Percentiles rank a stretch among this genome's conserved stretches.
Evolutionary conservation across 2,329 filamentous ascomycete genomes (phyloP).

Genomic region (Grosmannia clavigera): DNA sequence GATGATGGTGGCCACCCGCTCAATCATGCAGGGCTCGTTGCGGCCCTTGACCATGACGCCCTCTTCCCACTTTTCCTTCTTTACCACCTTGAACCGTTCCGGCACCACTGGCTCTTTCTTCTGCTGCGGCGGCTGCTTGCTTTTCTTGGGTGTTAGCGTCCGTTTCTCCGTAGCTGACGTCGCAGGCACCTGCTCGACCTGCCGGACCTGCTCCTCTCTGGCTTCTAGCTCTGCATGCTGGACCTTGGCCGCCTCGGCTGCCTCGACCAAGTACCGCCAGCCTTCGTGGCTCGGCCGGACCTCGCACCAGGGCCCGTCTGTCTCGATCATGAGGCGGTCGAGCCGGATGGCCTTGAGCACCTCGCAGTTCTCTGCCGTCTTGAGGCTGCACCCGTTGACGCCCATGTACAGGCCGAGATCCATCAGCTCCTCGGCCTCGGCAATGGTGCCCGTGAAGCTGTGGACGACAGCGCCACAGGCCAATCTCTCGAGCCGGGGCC

Average conservation of each 20-base stretch:
- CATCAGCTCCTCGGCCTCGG: slow-evolving; percentile 73
- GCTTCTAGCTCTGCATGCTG: background rate
- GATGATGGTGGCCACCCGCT: slow-evolving; percentile 76
- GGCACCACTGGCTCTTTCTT: slow-evolving; percentile 48
- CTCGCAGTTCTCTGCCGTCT: slow-evolving; percentile 79
- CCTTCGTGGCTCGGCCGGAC: slow-evolving; percentile 82
- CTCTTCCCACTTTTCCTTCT: slow-evolving; percentile 89
- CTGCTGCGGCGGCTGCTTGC: background rate
- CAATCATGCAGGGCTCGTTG: slow-evolving; percentile 84
- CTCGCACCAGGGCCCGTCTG: slow-evolving; percentile 96
- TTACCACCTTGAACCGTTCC: slow-evolving; percentile 67
- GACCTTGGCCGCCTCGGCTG: slow-evolving; percentile 9
- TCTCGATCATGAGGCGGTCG: slow-evolving; percentile 81
- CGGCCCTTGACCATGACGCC: slow-evolving; percentile 87
- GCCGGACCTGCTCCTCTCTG: background rate
- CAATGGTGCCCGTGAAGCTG: slow-evolving; percentile 79
- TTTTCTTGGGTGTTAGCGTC: background rate
- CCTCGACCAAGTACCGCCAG: slow-evolving; percentile 48
- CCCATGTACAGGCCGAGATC: slow-evolving; percentile 77
- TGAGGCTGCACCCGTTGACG: slow-evolving; percentile 94
- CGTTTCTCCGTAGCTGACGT: slow-evolving; percentile 27
- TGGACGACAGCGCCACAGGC: slow-evolving; percentile 73
- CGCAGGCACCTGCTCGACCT: background rate
- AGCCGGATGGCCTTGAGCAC: slow-evolving; percentile 73
- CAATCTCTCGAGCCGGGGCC: slow-evolving; percentile 48